Base-by-base conservation (phyloP, 2,329 filamentous ascomycete species). In the Pseudopyrenochaeta lycopersici region DNA sequence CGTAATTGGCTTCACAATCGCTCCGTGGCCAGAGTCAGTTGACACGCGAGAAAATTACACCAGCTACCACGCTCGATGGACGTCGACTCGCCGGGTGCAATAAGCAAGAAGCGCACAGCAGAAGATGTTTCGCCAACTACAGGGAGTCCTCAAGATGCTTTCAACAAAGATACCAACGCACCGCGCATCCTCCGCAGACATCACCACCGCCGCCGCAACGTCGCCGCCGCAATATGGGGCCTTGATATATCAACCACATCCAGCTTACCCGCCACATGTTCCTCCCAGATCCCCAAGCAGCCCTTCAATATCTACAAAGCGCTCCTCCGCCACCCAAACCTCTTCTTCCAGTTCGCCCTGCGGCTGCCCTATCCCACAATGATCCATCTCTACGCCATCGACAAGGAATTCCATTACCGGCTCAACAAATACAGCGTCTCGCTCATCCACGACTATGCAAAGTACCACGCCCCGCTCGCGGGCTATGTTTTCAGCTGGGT, bases 401-500 rank as follows among this genome's bases (percentile, higher is more conserved):
- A 73, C 61, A 77, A 77, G 30, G 67, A 72, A 38, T 76, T 77
- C 51, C 74, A 77, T 63, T 74, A 67, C 55, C 65, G 70, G 35
- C 54, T 76, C 42, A 73, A 72, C 46, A 80, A 88, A 61, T 82
- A 88, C 68, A 82, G 82, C 7, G 84, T 84, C 32, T 83, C 59
- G 0, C 57, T 84, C 52, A 80, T 91, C 46, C 76, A 83, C 33
- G 74, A 80, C 15, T 85, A 85, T 75, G 83, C 86, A 1, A 71
- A 73, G 1, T 66, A 77, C 48, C 82, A 82, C 64, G 84, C 85
- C 1, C 84, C 85, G 0, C 77, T 84, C 27, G 82, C 87, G 0
- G 79, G 81, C 1, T 69, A 70, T 14, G 78, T 87, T 54, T 92
- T 89, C 71, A 81, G 81, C 15, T 90, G 85, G 78, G 77, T 79